Evolutionary conservation across 1,284 basidiomycete species (phyloP).

Genomic region (Termitomyces sp.): DNA sequence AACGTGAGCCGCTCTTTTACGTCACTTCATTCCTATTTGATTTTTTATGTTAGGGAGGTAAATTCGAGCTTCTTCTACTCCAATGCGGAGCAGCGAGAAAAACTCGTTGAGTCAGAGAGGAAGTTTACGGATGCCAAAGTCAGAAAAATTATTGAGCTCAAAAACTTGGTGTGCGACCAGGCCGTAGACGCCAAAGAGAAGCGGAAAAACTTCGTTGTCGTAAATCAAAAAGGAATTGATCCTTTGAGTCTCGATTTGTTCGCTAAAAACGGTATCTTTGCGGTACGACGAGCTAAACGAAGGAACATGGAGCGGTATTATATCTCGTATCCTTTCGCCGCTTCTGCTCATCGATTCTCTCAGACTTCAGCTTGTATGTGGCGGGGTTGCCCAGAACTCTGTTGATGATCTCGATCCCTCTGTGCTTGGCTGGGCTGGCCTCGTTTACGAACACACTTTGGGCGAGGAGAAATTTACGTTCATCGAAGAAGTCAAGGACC

Average conservation of each 20-base stretch:
- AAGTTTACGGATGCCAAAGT: conserved; percentile 93
- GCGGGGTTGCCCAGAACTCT: conserved; percentile 95
- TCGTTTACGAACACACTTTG: conserved; percentile 98
- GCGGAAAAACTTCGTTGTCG: conserved; percentile 87
- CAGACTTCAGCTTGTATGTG: conserved; percentile 90
- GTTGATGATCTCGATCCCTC: conserved; percentile 94
- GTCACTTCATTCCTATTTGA: conserved; percentile 7
- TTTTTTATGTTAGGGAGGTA: conserved; percentile 70
- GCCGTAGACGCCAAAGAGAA: conserved; percentile 77
- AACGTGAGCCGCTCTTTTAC: conserved; percentile 66
- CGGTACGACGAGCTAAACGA: conserved; percentile 91
- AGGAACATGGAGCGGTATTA: conserved; percentile 92
- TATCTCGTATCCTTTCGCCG: conserved; percentile 8
- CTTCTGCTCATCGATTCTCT: conserved; percentile 15
- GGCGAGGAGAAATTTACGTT: conserved; percentile 99
- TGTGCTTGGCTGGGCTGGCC: conserved; percentile 92
- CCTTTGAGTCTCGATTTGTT: conserved; percentile 95
- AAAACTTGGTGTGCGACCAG: conserved; percentile 94
- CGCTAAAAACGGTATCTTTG: conserved; percentile 95
- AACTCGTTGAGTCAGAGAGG: conserved; percentile 96
- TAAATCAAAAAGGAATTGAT: conserved; percentile 99
- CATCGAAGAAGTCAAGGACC: conserved; percentile 93
- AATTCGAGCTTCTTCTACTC: conserved; percentile 99
- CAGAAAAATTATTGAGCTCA: conserved; percentile 96
- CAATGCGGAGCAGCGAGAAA: conserved; percentile 96